Conservation (phyloP, 768 basidiomycete species). For the Pleurotus sapidus region DNA sequence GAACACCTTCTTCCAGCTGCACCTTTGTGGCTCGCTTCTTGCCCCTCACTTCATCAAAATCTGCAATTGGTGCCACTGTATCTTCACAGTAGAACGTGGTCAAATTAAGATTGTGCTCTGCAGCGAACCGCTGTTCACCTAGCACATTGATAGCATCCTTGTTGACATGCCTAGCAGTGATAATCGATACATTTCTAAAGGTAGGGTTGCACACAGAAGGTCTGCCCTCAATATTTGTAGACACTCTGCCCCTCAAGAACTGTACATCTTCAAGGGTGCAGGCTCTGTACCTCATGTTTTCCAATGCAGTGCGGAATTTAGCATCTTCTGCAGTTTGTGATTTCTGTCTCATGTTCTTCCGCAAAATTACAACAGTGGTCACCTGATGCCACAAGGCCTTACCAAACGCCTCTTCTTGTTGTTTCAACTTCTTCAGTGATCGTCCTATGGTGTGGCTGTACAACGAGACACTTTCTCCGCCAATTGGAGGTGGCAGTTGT, state of each 20-base stretch:
- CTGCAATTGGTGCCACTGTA: background rate
- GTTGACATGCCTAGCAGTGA: slow-evolving; percentile 24
- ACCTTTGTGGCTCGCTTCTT: too few species aligned
- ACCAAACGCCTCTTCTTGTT: slow-evolving; percentile 20
- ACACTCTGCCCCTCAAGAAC: slow-evolving; percentile 13
- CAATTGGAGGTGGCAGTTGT: slow-evolving; percentile 19
- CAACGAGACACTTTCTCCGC: slow-evolving; percentile 11
- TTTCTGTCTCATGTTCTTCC: slow-evolving; percentile 24
- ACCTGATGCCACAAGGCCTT: slow-evolving; percentile 28
- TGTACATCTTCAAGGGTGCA: slow-evolving; percentile 20
- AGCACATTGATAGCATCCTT: slow-evolving; percentile 28
- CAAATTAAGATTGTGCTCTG: slow-evolving; percentile 21
- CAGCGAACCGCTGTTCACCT: slow-evolving; percentile 25
- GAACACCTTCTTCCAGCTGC: too few species aligned
- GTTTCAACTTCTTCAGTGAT: background rate
- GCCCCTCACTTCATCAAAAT: background rate
- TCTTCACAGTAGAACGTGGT: slow-evolving; percentile 26
- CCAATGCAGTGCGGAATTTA: slow-evolving; percentile 21
- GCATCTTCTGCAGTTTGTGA: slow-evolving; percentile 20
- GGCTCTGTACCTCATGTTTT: slow-evolving; percentile 24
- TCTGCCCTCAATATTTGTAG: slow-evolving; percentile 1
- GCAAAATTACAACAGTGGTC: slow-evolving; percentile 28
- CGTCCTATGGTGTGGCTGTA: slow-evolving; percentile 17
- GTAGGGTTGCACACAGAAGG: slow-evolving; percentile 2
- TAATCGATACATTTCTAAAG: slow-evolving; percentile 28